These are phyloP conservation scores for Aegilops umbellulata DNA, from an alignment of 176 grass and related monocot genomes.

Conservation along the genomic window DNA sequence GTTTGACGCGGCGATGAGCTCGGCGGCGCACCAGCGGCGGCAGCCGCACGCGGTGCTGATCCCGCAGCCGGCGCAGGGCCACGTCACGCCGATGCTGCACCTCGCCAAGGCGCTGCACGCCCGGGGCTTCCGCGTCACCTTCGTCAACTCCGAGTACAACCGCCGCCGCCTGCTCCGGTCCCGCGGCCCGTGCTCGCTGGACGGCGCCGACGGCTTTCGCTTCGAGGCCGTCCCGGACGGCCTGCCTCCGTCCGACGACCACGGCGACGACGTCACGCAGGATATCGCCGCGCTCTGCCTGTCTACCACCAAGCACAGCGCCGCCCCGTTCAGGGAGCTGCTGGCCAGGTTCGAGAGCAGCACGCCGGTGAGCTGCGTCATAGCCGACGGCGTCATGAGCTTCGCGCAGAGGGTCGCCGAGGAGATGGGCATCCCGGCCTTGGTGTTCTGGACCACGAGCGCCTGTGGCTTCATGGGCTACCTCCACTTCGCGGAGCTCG, in stretches of 20 bases:
- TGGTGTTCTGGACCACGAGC: constrained; percentile 26
- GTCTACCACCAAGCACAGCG: constrained; percentile 42
- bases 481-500: constrained; percentile 54
- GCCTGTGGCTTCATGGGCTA: constrained; percentile 11
- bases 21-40: not conserved
- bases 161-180: constrained; percentile 52
- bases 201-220: constrained; percentile 45
- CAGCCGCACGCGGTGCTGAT: constrained; percentile 57
- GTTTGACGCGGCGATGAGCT: constrained; percentile 27
- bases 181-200: constrained; percentile 29
- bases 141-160: constrained; percentile 84
- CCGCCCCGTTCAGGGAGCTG: constrained; percentile 51
- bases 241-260: constrained; percentile 36
- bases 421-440: constrained; percentile 16
- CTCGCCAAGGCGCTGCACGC: constrained; percentile 68
- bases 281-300: constrained; percentile 64
- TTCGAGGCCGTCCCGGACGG: constrained; percentile 66
- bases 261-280: constrained; percentile 59
- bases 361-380: constrained; percentile 24
- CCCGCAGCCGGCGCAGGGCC: constrained; percentile 80
- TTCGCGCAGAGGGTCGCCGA: not conserved
- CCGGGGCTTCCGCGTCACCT: constrained; percentile 66
- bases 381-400: constrained; percentile 39
- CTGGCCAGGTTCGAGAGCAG: constrained; percentile 39
- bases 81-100: constrained; percentile 88